phyloP scores from a whole-genome alignment of 192 early-diverging fungal genomes.

The Dissophora globulifera region DNA sequence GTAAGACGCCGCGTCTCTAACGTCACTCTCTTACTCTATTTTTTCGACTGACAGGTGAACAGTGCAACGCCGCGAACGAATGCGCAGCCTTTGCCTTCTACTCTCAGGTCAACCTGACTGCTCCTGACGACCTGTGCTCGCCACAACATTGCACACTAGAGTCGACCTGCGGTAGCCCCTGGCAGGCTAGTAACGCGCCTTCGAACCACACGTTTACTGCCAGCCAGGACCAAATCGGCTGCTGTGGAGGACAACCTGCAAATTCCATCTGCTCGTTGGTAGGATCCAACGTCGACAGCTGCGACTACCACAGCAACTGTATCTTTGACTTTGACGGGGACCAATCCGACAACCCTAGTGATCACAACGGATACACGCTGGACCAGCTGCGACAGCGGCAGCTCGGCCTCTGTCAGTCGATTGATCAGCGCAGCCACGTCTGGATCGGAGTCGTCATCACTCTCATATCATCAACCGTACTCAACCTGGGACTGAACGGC shows the following conservation, averaged over 20 bases:
- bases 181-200: slow-evolving; percentile 63
- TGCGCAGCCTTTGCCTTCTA: slow-evolving; percentile 65
- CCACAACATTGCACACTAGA: slow-evolving; percentile 68
- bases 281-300: slow-evolving; percentile 61
- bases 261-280: slow-evolving; percentile 58
- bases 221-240: slow-evolving; percentile 48
- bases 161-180: slow-evolving; percentile 69
- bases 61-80: slow-evolving; percentile 59
- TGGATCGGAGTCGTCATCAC: slow-evolving; percentile 83
- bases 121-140: slow-evolving; percentile 54
- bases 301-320: slow-evolving; percentile 54
- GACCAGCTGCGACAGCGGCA: slow-evolving; percentile 40
- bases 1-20: too few relatives aligned
- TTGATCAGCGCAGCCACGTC: slow-evolving; percentile 61
- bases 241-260: slow-evolving; percentile 63
- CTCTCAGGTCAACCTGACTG: slow-evolving; percentile 29
- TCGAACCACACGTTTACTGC: slow-evolving; percentile 41
- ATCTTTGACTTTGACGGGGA: slow-evolving; percentile 26
- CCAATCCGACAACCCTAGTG: not conserved
- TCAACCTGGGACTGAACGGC: slow-evolving; percentile 84
- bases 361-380: slow-evolving; percentile 7
- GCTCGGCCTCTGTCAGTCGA: slow-evolving; percentile 56
- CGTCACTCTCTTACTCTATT: not conserved
- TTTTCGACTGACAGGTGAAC: slow-evolving; percentile 43
- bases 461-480: slow-evolving; percentile 70